Evolutionary conservation across 176 grass and related monocot genomes (phyloP).

Genomic region (Carex parvula): DNA sequence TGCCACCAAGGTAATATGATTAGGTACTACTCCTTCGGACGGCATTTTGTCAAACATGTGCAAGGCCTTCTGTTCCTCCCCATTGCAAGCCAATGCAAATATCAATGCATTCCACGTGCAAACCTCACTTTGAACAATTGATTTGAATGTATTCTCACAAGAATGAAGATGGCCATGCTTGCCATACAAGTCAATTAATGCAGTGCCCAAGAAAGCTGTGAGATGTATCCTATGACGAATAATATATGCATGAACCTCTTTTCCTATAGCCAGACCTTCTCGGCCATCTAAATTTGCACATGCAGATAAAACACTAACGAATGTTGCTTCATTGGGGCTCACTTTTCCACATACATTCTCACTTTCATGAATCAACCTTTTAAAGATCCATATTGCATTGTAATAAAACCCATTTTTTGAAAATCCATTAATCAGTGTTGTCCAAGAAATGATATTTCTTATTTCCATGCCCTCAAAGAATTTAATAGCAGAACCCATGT

Average conservation of each 20-base stretch:
- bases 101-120: slow-evolving; percentile 71
- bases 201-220: slow-evolving; percentile 55
- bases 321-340: slow-evolving; percentile 47
- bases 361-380: slow-evolving; percentile 29
- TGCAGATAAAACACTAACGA: slow-evolving; percentile 59
- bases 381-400: slow-evolving; percentile 42
- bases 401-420: slow-evolving; percentile 33
- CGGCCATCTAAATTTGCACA: slow-evolving; percentile 46
- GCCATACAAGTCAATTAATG: slow-evolving; percentile 74
- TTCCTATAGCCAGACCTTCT: slow-evolving; percentile 29
- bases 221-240: slow-evolving; percentile 32
- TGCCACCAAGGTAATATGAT: slow-evolving; percentile 64
- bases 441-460: slow-evolving; percentile 57
- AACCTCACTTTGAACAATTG: slow-evolving; percentile 25
- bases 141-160: slow-evolving; percentile 36
- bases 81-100: slow-evolving; percentile 48
- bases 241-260: slow-evolving; percentile 41
- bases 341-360: not conserved
- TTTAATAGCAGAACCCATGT: slow-evolving; percentile 20
- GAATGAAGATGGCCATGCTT: slow-evolving; percentile 51
- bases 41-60: slow-evolving; percentile 42
- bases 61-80: slow-evolving; percentile 50
- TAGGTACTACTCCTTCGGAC: slow-evolving; percentile 37
- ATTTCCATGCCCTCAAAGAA: slow-evolving; percentile 45
- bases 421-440: slow-evolving; percentile 54